Evolutionary conservation across 2,329 filamentous ascomycete species (phyloP), one percentile per base, ranked within the genome.

Genomic region (Fusarium nisikadoi): DNA sequence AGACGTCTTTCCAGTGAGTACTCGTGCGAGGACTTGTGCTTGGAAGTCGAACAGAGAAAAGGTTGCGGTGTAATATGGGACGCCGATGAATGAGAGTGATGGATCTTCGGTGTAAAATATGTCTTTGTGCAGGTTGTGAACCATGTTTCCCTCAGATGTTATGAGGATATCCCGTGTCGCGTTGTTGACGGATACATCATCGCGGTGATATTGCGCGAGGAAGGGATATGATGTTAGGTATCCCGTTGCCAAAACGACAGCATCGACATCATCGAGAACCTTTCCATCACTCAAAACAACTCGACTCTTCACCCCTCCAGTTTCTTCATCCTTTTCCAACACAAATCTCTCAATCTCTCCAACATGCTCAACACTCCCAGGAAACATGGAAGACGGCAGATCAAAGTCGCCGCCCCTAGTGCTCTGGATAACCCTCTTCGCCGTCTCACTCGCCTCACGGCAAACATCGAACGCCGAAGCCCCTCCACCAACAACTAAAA

Each of bases 11-110:
- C 88, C 89, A 0, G 87, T 82, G 8, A 90, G 83, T 0, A 91
- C 86, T 6, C 88, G 85, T 0, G 90, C 87, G 0, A 91, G 81
- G 0, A 85, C 86, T 70, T 91, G 87, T 1, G 90, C 90, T 76
- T 93, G 91, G 72, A 92, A 92, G 66, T 93, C 91, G 67, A 92
- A 93, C 0, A 93, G 82, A 0, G 89, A 89, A 74, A 93, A 93
- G 0, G 91, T 93, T 0, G 90, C 89, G 0, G 88, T 88, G 74
- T 91, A 88, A 74, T 89, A 92, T 0, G 89, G 90, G 1, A 91
- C 87, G 0, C 91, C 91, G 23, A 93, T 82, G 69, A 93, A 93
- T 0, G 84, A 82, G 2, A 93, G 81, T 0, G 88, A 87, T 0
- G 91, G 90, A 66, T 93, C 90, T 0, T 86, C 85, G 46, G 92